These are phyloP conservation scores for Gastrolobium villosum DNA, from an alignment of 306 rosid genomes.

Conservation along the genomic window DNA sequence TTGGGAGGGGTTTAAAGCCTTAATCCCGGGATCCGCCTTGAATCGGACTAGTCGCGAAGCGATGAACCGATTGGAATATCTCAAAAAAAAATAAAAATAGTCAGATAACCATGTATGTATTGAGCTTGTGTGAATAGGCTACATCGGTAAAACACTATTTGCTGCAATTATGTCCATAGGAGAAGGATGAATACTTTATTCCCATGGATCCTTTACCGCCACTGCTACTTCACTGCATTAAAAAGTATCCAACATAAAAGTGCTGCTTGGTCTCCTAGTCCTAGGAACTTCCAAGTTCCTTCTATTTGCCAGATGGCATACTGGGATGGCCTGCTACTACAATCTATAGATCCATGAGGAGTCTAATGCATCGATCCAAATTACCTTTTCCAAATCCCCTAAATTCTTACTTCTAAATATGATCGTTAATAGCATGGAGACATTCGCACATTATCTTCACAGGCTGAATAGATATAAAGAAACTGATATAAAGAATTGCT, in stretches of 20 bases:
- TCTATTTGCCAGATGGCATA: background rate
- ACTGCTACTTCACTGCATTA: background rate
- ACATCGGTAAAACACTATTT: background rate
- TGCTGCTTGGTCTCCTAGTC: slow-evolving; percentile 34
- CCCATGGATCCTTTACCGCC: background rate
- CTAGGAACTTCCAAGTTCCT: slow-evolving; percentile 6
- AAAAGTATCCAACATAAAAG: background rate
- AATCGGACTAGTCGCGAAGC: too few species aligned
- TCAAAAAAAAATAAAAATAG: too few species aligned
- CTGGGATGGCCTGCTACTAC: background rate
- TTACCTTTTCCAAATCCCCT: background rate
- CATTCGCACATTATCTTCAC: background rate
- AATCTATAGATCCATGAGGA: background rate
- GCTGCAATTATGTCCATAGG: slow-evolving; percentile 2
- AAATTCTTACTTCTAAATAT: background rate
- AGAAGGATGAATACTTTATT: background rate
- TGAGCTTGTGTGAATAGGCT: background rate
- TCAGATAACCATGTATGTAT: background rate
- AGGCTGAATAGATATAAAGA: background rate
- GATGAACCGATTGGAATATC: too few species aligned
- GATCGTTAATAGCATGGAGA: background rate
- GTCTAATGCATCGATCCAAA: background rate
- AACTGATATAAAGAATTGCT: background rate
- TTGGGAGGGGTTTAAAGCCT: too few species aligned
- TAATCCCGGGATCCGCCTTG: too few species aligned